A percentile compares a stretch with the other conserved stretches of the same genome.
Evolutionary conservation across 208 protist species (phyloP).

Genomic region (Porcisia deanei): DNA sequence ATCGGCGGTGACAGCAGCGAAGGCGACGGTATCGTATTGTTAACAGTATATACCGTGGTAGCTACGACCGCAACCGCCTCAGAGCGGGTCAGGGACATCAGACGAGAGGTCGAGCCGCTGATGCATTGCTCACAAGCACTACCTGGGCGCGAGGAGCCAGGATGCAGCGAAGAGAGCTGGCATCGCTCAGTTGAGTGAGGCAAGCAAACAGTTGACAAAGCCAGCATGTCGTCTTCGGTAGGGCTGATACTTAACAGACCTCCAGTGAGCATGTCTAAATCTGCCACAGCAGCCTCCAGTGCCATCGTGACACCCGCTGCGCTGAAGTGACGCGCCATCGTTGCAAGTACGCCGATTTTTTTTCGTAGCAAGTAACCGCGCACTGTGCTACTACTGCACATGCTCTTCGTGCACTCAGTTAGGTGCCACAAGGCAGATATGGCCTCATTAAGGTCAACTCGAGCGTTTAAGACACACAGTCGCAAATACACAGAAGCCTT

Average conservation of each 20-base stretch:
- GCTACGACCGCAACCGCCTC: background rate
- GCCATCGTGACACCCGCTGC: slow-evolving; percentile 31
- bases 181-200: background rate
- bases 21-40: slow-evolving; percentile 10
- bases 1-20: slow-evolving; percentile 6
- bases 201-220: background rate
- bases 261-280: slow-evolving; percentile 41
- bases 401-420: slow-evolving; percentile 33
- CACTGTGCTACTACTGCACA: slow-evolving; percentile 36
- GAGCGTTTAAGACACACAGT: slow-evolving; percentile 39
- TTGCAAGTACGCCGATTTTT: slow-evolving; percentile 38
- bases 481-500: slow-evolving; percentile 25
- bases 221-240: background rate
- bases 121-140: background rate
- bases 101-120: background rate
- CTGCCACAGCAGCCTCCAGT: slow-evolving; percentile 35
- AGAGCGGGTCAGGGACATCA: background rate
- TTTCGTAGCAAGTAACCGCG: slow-evolving; percentile 35
- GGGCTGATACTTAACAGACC: slow-evolving; percentile 30
- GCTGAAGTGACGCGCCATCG: slow-evolving; percentile 36
- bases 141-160: background rate
- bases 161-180: background rate
- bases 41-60: background rate
- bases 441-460: slow-evolving; percentile 37
- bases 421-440: slow-evolving; percentile 43